Percentiles rank a stretch among this genome's conserved stretches.
phyloP scores from a whole-genome alignment of 768 basidiomycete species.

The Gloeopeniophorella convolvens region DNA sequence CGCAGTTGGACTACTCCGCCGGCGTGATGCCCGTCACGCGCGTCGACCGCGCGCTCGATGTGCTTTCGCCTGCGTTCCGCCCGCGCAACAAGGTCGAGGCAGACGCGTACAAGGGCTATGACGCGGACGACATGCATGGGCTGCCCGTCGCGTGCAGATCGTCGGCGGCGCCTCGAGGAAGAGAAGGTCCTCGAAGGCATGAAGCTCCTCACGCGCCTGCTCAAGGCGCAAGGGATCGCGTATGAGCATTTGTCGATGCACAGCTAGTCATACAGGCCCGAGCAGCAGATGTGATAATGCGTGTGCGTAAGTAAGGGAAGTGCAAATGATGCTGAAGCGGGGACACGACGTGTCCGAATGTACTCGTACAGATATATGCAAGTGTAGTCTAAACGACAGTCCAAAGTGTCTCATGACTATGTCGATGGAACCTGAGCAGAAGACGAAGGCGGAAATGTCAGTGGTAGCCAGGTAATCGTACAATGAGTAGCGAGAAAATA shows the following conservation, averaged over 20 bases:
- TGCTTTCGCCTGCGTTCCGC: slow-evolving; percentile 30
- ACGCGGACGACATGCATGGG: slow-evolving; percentile 58
- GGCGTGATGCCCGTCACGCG: slow-evolving; percentile 56
- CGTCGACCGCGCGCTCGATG: slow-evolving; percentile 41
- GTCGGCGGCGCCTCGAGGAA: slow-evolving; percentile 60
- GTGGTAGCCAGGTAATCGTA: too few relatives aligned
- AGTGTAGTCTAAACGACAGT: too few relatives aligned
- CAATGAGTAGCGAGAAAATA: too few relatives aligned
- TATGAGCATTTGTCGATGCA: neutral
- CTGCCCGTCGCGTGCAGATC: slow-evolving; percentile 61
- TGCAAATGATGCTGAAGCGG: too few relatives aligned
- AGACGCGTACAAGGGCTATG: slow-evolving; percentile 46
- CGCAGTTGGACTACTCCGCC: slow-evolving; percentile 46
- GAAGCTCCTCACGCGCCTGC: slow-evolving; percentile 43
- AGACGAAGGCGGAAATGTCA: too few relatives aligned
- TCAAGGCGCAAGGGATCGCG: neutral
- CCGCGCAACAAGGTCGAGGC: slow-evolving; percentile 39
- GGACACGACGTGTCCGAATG: too few relatives aligned
- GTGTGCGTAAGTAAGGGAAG: too few relatives aligned
- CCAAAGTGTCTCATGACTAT: too few relatives aligned
- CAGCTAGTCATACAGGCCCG: too few relatives aligned
- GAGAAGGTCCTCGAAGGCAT: slow-evolving; percentile 69
- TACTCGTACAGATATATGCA: too few relatives aligned
- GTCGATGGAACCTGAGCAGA: too few relatives aligned
- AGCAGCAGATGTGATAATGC: too few relatives aligned